Evolutionary conservation across 345 rosid species (phyloP), one percentile per base, ranked within the genome.

Genomic region (Abelmoschus esculentus): DNA sequence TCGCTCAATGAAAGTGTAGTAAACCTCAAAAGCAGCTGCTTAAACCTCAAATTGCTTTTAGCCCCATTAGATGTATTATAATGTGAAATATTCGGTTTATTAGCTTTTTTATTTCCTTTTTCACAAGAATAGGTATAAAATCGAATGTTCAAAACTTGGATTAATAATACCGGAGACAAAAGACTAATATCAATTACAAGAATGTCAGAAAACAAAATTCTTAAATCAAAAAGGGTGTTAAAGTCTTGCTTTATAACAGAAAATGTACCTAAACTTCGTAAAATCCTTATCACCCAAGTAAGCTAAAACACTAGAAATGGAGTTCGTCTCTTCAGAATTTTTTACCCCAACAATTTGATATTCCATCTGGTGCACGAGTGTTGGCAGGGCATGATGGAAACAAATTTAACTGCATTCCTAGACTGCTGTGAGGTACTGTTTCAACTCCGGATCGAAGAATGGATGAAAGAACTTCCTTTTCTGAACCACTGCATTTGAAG

Each of bases 371-470:
- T 60, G 12, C 65, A 32, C n/a, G 9, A 58, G 40, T 12, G 40
- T 28, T 29, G 62, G 42, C 42, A 59, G 63, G 19, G 28, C 14
- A 42, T 36, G 46, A 19, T 15, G 31, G 26, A 40, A 60, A 60
- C 64, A 61, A 61, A 7, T 32, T 31, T 15, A n/a, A 15, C 17
- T 3, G 54, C 54, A 49, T 14, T 15, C 11, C 8, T 15, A n/a
- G 61, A 46, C 46, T 34, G 65, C 65, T 61, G 13, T 3, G 44
- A 61, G 22, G 65, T 6, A 31, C 72, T 36, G 7, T 49, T 53
- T 73, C 61, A 58, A 54, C 74, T 63, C 72, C 18, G 18, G 17
- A 49, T 70, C 65, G 74, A 84, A 67, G 79, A 76, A 84, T 78
- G 77, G 78, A 65, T 76, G 78, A 29, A 49, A 26, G 47, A 66